phyloP scores from a whole-genome alignment of 1,284 basidiomycete species.

The Melampsora occidentalis region DNA sequence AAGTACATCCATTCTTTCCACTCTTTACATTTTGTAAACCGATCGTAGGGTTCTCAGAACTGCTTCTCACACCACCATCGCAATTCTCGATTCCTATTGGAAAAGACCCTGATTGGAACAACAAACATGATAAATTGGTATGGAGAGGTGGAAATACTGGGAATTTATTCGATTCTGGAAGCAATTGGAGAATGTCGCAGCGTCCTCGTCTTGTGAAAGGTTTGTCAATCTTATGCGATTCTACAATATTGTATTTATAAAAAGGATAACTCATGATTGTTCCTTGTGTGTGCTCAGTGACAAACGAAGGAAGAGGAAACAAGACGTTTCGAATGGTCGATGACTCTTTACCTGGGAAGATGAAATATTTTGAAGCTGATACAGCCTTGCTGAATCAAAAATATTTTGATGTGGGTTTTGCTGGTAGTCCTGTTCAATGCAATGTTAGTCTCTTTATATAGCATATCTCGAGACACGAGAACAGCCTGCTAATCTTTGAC shows the following conservation, averaged over 20 bases:
- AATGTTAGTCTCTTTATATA: constrained; percentile 42
- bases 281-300: constrained; percentile 10
- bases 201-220: constrained; percentile 26
- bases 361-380: constrained; percentile 29
- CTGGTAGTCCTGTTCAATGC: constrained; percentile 52
- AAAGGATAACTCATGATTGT: neutral
- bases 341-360: neutral
- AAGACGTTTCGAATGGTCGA: constrained; percentile 17
- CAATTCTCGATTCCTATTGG: constrained; percentile 46
- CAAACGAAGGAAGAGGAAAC: constrained; percentile 27
- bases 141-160: constrained; percentile 53
- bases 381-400: constrained; percentile 24
- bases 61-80: constrained; percentile 16
- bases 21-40: constrained; percentile 33
- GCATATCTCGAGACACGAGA: neutral
- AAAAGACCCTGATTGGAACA: constrained; percentile 56
- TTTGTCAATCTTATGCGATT: constrained; percentile 1
- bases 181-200: constrained; percentile 31
- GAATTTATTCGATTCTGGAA: constrained; percentile 3
- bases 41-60: constrained; percentile 25
- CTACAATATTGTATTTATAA: neutral
- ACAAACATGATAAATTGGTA: constrained; percentile 55
- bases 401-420: constrained; percentile 51
- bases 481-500: neutral
- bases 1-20: constrained; percentile 39